Percentiles rank a stretch among this genome's conserved stretches.
Conservation (phyloP, 2,329 filamentous ascomycete genomes). For the Hypoxylon sp. region DNA sequence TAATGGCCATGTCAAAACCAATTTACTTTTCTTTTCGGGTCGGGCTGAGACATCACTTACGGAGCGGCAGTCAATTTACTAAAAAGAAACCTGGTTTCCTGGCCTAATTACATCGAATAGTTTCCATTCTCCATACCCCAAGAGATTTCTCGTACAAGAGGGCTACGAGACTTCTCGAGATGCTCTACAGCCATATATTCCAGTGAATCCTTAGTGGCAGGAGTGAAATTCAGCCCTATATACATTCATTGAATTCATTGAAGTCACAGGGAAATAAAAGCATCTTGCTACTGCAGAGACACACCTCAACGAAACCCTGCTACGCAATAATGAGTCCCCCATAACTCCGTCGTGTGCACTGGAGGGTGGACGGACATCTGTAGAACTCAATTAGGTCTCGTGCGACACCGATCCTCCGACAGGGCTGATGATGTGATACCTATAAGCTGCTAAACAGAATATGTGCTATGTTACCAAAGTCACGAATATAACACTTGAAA, state of each 20-base stretch:
- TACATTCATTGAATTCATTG: not conserved
- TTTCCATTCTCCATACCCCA: not conserved
- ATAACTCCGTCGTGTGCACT: not conserved
- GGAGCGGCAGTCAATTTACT: not conserved
- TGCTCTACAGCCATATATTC: not conserved
- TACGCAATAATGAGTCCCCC: not conserved
- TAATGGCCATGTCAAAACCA: not conserved
- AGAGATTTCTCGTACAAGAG: not conserved
- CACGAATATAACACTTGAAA: conserved; percentile 10
- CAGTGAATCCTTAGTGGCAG: not conserved
- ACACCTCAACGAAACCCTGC: not conserved
- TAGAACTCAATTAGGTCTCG: conserved; percentile 7
- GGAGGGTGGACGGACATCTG: not conserved
- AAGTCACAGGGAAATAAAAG: conserved; percentile 1
- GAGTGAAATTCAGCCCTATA: conserved; percentile 10
- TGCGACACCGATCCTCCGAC: conserved; percentile 18
- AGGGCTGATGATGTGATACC: conserved; percentile 14
- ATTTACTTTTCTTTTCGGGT: not conserved
- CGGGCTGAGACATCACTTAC: conserved; percentile 4
- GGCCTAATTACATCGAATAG: not conserved
- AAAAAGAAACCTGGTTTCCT: not conserved
- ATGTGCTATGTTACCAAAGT: conserved; percentile 8
- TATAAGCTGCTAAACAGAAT: not conserved
- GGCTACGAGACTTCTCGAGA: not conserved
- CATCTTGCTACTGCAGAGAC: not conserved